phyloP scores from a whole-genome alignment of 2,329 filamentous ascomycete genomes.

The Colletotrichum echinochloae region DNA sequence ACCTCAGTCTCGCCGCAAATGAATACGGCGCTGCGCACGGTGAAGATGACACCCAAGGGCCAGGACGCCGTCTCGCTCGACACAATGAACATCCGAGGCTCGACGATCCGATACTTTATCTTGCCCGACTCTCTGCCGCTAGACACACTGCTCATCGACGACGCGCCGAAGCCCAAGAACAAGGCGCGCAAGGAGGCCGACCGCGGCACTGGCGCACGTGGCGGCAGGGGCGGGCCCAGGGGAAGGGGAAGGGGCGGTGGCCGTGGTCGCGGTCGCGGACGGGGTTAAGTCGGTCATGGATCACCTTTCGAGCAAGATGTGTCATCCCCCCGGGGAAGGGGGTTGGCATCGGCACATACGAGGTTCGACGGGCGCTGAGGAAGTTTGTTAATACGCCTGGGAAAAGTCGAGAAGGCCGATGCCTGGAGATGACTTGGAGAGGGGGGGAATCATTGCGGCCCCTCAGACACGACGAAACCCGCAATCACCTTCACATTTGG shows the following conservation, averaged over 20 bases:
- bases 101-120: conserved; percentile 96
- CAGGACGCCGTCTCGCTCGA: conserved; percentile 91
- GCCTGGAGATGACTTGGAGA: not conserved
- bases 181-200: conserved; percentile 95
- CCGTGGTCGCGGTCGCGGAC: conserved; percentile 54
- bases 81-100: conserved; percentile 96
- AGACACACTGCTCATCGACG: conserved; percentile 95
- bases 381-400: not conserved
- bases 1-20: conserved; percentile 97
- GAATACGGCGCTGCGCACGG: conserved; percentile 95
- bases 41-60: conserved; percentile 94
- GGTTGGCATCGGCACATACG: not conserved
- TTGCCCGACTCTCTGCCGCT: conserved; percentile 94
- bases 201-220: conserved; percentile 67
- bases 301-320: not conserved
- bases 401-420: conserved; percentile 2
- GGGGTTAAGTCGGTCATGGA: not conserved
- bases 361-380: not conserved
- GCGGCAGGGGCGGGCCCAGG: conserved; percentile 62
- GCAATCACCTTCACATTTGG: conserved; percentile 23
- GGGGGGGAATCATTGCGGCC: conserved; percentile 6
- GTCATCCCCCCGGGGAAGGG: not conserved
- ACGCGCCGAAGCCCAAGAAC: conserved; percentile 98
- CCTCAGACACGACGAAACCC: conserved; percentile 20
- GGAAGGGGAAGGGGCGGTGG: conserved; percentile 66